Base-by-base conservation (phyloP, 1,284 basidiomycete species). In the Grifola frondosa region DNA sequence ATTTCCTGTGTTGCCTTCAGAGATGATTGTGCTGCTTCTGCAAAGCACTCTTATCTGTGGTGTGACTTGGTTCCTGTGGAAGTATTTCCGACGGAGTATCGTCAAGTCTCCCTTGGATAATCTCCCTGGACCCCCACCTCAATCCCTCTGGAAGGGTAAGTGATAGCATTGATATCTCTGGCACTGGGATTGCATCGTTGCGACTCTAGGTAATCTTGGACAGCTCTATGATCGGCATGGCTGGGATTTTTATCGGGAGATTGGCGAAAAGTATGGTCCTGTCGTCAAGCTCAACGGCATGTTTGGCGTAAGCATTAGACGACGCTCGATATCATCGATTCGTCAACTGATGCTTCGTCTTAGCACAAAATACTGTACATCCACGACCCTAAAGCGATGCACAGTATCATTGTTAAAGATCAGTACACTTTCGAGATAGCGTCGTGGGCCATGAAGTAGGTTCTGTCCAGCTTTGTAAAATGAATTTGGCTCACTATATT, bases 331-430 rank as follows among this genome's bases (percentile, higher is more conserved):
- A n/a, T n/a, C n/a, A n/a, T n/a, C n/a, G n/a, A n/a, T 30, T 22
- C 13, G 12, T 24, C 31, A 30, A 8, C 5, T 11, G 21, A 3
- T 31, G 12, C n/a, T 2, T 8, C 17, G 19, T 12, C 5, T 3
- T 13, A 58, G 55, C 45, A 40, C 24, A 42, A 46, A 12, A 39
- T 44, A 22, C 49, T 59, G 11, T 48, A 46, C 16, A 42, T 56
- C n/a, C 44, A 43, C 25, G 58, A 61, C 26, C 55, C 59, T 5
- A 31, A 25, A 15, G 60, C 60, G 2, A 37, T 61, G 20, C 51
- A 59, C 21, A 51, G 45, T 30, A 55, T 66, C 11, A n/a, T 65
- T 6, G 45, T 61, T 13, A 64, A 61, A 39, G 63, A 66, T 21
- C 54, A 58, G 29, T 39, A 58, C 21, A 35, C 49, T 15, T 63